Percentiles rank a stretch among this genome's conserved stretches.
phyloP scores from a whole-genome alignment of 331 rosid genomes.

The Telfairia occidentalis region DNA sequence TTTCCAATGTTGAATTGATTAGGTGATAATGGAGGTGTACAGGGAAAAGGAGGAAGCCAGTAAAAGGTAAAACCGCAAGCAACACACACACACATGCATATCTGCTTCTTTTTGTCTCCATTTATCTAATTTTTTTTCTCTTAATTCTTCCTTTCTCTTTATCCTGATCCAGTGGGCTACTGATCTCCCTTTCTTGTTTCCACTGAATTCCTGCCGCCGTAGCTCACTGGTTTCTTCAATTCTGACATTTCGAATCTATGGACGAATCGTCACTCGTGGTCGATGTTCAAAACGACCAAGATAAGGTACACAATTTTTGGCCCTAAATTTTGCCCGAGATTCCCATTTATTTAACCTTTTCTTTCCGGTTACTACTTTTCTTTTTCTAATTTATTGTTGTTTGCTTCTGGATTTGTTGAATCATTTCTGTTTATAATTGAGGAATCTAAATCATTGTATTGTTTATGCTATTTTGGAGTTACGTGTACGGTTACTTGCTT shows the following conservation, averaged over 20 bases:
- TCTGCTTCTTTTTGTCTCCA: conserved; percentile 39
- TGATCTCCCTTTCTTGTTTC: conserved; percentile 9
- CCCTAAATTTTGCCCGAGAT: conserved; percentile 16
- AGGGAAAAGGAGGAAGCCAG: conserved; percentile 5
- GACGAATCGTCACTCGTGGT: conserved; percentile 58
- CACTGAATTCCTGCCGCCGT: background rate
- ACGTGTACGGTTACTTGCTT: conserved; percentile 14
- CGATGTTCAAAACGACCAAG: conserved; percentile 34
- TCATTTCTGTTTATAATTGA: conserved; percentile 5
- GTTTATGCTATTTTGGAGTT: background rate
- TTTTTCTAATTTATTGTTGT: background rate
- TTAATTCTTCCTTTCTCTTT: conserved; percentile 23
- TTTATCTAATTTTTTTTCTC: conserved; percentile 17
- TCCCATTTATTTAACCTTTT: background rate
- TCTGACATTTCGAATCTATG: conserved; percentile 13
- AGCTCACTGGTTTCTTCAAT: background rate
- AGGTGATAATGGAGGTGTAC: conserved; percentile 9
- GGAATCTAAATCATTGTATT: background rate
- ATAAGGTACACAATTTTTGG: conserved; percentile 39
- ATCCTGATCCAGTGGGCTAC: conserved; percentile 38
- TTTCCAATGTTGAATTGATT: conserved; percentile 3
- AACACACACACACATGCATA: conserved; percentile 24
- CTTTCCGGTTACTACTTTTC: background rate
- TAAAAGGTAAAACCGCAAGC: conserved; percentile 16
- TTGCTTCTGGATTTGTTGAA: conserved; percentile 18